Evolutionary conservation across 805 yeast genomes (phyloP).

Genomic region (Saturnispora dispora): DNA sequence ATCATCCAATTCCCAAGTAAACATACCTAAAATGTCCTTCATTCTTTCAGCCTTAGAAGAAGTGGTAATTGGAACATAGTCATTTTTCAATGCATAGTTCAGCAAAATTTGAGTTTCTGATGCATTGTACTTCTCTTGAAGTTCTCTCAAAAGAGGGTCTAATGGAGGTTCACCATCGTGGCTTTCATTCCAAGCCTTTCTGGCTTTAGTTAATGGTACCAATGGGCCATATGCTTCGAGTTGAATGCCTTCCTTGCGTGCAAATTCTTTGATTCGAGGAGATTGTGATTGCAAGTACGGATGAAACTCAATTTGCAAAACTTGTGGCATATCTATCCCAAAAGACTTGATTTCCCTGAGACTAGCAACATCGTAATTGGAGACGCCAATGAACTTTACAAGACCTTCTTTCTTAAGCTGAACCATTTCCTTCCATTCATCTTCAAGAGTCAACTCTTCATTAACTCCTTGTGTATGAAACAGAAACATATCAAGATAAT

Average conservation of each 20-base stretch:
- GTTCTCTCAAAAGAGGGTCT: constrained; percentile 25
- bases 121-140: constrained; percentile 31
- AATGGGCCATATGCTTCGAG: constrained; percentile 41
- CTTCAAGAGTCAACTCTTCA: constrained; percentile 30
- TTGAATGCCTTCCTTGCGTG: constrained; percentile 27
- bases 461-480: constrained; percentile 48
- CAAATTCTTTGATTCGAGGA: constrained; percentile 37
- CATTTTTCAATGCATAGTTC: constrained; percentile 35
- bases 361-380: constrained; percentile 44
- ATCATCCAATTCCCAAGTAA: constrained; percentile 26
- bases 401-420: constrained; percentile 42
- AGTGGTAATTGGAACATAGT: constrained; percentile 39
- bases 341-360: constrained; percentile 34
- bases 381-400: constrained; percentile 38
- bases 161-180: constrained; percentile 17
- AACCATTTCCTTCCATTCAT: constrained; percentile 43
- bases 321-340: constrained; percentile 39
- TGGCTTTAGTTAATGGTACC: constrained; percentile 32
- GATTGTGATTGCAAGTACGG: constrained; percentile 56
- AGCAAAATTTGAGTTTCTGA: constrained; percentile 34
- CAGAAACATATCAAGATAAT: constrained; percentile 51
- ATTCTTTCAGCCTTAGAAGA: constrained; percentile 34
- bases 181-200: constrained; percentile 10
- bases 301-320: constrained; percentile 58
- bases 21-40: constrained; percentile 28